These are phyloP conservation scores for Paramecium pentaurelia DNA, from an alignment of 73 alveolate species.

Conservation along the genomic window DNA sequence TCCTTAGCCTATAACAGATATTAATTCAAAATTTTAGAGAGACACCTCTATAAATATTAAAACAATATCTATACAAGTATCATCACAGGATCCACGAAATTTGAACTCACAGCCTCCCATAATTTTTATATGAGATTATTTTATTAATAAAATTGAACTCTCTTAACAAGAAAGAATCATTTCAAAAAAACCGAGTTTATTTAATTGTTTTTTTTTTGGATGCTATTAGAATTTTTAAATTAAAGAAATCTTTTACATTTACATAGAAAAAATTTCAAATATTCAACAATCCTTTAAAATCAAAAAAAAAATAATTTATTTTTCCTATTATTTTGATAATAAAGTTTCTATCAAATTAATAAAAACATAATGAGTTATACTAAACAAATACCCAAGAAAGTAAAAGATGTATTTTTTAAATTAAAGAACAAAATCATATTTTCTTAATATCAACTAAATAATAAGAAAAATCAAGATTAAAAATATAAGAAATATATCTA, in stretches of 20 bases:
- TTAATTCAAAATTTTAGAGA: background rate
- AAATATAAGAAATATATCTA: background rate
- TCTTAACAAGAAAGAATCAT: background rate
- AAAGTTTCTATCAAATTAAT: background rate
- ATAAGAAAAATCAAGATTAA: background rate
- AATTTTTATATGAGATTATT: background rate
- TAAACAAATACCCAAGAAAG: background rate
- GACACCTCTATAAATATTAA: background rate
- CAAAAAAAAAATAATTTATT: too few relatives aligned
- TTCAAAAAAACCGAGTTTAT: background rate
- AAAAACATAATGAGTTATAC: background rate
- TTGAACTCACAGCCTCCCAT: conserved; percentile 27
- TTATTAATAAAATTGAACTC: background rate
- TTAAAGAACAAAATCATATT: background rate
- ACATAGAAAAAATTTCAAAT: too few relatives aligned
- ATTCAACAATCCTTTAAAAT: background rate
- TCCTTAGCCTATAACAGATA: conserved; percentile 65
- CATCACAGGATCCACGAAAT: background rate
- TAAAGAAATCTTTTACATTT: background rate
- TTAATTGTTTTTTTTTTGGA: background rate
- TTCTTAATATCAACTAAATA: background rate
- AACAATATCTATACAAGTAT: background rate
- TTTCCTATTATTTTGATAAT: background rate
- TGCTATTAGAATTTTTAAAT: background rate
- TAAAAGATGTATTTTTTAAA: too few relatives aligned